Evolutionary conservation across 2,329 filamentous ascomycete genomes (phyloP), one percentile per base, ranked within the genome.

Genomic region (Alternaria infectoria): DNA sequence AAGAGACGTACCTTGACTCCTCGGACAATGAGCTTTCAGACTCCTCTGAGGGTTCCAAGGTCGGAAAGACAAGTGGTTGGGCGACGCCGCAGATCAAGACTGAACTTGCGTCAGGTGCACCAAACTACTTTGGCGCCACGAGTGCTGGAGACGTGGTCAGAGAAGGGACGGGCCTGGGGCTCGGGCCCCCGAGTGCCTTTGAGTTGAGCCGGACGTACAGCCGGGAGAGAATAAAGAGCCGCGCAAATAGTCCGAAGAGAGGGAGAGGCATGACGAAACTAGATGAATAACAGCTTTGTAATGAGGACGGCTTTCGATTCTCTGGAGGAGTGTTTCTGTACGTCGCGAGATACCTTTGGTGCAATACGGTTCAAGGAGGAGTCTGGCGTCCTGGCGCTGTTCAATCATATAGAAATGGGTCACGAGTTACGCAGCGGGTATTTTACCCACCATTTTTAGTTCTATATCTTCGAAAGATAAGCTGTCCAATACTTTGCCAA

Each of bases 121-220:
- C 65, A 44, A 50, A 54, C 47, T 62, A 77, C 65, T 70, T 77
- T 71, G 54, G 74, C 64, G 9, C 51, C 12, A 23, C 64, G 13
- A 23, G 63, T 15, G 64, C 62, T 7, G 50, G 59, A 15, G 73
- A 77, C 55, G 57, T 77, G 21, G 43, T 75, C 25, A 54, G 64
- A 10, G 77, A 79, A 50, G 80, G 77, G 0, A 69, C 69, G 1
- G 75, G 72, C 3, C 52, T 79, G 21, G 80, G 77, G 55, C 71
- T 73, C 64, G 75, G 61, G 8, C 71, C 74, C 7, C 67, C 72
- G 4, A 64, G 59, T 40, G 74, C 62, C 12, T 75, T 77, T 57
- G 86, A 88, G 67, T 89, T 92, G 57, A 87, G 93, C 3, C 85
- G 95, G 69, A 96, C 92, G 0, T 95, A 97, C 76, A 97, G 93